Percentiles rank a stretch among this genome's conserved stretches.
phyloP scores from a whole-genome alignment of 176 grass and related monocot species.

The Ampelocalamus luodianensis region DNA sequence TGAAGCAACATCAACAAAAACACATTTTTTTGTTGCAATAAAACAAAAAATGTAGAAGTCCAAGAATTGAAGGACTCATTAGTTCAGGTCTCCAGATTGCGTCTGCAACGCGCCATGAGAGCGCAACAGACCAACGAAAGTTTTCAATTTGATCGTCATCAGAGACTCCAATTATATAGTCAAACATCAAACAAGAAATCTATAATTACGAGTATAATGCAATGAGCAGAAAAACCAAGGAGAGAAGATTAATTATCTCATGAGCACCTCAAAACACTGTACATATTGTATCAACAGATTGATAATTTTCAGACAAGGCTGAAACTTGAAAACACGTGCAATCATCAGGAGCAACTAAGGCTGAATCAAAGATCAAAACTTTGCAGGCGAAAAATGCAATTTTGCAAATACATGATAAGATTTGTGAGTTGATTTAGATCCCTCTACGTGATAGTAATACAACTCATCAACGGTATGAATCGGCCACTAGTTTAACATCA shows the following conservation, averaged over 20 bases:
- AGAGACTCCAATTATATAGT: background rate
- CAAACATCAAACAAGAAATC: background rate
- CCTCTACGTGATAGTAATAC: slow-evolving; percentile 46
- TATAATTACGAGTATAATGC: background rate
- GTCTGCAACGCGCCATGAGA: no score
- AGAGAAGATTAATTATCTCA: background rate
- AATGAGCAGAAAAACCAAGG: background rate
- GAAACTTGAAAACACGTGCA: slow-evolving; percentile 50
- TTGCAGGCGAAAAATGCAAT: background rate
- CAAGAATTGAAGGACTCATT: no score
- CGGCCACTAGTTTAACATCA: slow-evolving; percentile 66
- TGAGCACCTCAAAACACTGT: background rate
- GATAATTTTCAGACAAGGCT: slow-evolving; percentile 56
- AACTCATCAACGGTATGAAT: slow-evolving; percentile 46
- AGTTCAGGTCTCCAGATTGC: no score
- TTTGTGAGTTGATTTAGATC: background rate
- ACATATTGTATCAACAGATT: slow-evolving; percentile 42
- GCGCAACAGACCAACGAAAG: slow-evolving; percentile 53
- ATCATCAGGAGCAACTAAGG: slow-evolving; percentile 18
- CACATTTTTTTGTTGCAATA: no score
- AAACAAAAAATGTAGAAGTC: no score
- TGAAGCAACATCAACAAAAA: no score
- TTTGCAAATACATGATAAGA: background rate
- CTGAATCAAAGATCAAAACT: background rate
- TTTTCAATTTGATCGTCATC: slow-evolving; percentile 49